Evolutionary conservation across 2,329 filamentous ascomycete genomes (phyloP), one percentile per base, ranked within the genome.

Genomic region (Paecilomyces dactylethromorphus): DNA sequence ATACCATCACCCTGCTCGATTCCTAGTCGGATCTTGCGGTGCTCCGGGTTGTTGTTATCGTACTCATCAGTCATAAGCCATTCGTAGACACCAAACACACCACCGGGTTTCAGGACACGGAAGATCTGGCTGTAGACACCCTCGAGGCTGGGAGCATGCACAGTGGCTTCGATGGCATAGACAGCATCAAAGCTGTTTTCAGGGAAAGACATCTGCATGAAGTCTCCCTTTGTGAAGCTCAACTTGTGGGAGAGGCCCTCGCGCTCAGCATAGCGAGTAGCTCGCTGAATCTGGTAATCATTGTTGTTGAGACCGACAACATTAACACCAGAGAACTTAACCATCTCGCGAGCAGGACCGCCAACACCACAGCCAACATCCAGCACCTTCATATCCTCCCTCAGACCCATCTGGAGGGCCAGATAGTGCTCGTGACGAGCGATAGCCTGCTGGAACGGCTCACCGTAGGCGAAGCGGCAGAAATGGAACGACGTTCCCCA

Each of bases 41-140:
- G 94, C 69, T 87, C 82, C 0, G 90, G 76, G 82, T 97, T 92
- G 61, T 89, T 82, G 73, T 96, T 93, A 79, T 97, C 89, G 78
- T 97, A 99, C 24, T 87, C 81, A 63, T 97, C 92, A 6, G 92
- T 97, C 94, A 99, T 97, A 71, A 97, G 82, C 94, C 94, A 97
- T 78, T 99, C 94, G 79, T 97, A 99, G 56, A 97, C 93, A 72
- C 93, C 94, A 69, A 97, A 99, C 56, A 91, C 82, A 74, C 94
- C 93, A 61, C 94, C 94, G 21, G 94, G 94, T 84, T 97, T 99
- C 63, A 99, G 83, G 22, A 97, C 92, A 54, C 91, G 90, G 84
- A 88, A 92, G 70, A 97, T 97, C 76, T 97, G 89, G 73, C 86
- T 88, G 81, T 99, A 99, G 65, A 97, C 92, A 60, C 91, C 92